A percentile compares a stretch with the other conserved stretches of the same genome.
Conservation (phyloP, 169 alveolate genomes). For the Theileria orientalis region DNA sequence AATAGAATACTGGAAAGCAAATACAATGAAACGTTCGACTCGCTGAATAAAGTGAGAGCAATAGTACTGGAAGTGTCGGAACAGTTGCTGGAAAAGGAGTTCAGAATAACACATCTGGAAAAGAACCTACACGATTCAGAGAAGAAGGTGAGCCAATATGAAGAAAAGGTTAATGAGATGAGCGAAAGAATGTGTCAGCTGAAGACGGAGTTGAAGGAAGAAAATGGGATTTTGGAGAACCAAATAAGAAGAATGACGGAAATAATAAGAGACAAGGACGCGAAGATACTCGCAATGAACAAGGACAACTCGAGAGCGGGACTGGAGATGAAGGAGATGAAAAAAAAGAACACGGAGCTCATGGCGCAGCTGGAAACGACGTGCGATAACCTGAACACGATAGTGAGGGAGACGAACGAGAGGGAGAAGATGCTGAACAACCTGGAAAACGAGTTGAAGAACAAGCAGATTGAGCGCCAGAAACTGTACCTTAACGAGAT, state of each 20-base stretch:
- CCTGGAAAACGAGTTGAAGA: conserved; percentile 52
- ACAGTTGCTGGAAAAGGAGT: conserved; percentile 33
- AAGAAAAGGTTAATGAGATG: conserved; percentile 13
- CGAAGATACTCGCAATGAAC: conserved; percentile 19
- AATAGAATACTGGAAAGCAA: conserved; percentile 40
- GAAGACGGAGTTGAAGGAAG: conserved; percentile 22
- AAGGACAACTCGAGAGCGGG: conserved; percentile 9
- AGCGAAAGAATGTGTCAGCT: conserved; percentile 3
- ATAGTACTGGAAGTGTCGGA: conserved; percentile 51
- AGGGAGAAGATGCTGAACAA: conserved; percentile 57
- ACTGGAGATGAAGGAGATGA: conserved; percentile 21
- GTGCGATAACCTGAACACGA: conserved; percentile 47
- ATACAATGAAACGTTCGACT: conserved; percentile 58
- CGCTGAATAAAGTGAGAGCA: conserved; percentile 50
- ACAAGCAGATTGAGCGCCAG: conserved; percentile 57
- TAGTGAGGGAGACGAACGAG: conserved; percentile 54
- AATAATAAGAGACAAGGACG: conserved; percentile 43
- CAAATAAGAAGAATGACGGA: conserved; percentile 39
- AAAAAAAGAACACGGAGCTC: conserved; percentile 39
- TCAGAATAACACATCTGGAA: conserved; percentile 53
- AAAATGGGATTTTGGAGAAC: conserved; percentile 32
- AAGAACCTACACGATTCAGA: conserved; percentile 64
- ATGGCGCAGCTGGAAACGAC: conserved; percentile 42
- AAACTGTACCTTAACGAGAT: conserved; percentile 48
- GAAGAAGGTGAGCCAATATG: conserved; percentile 14